phyloP scores from a whole-genome alignment of 2,329 filamentous ascomycete species.

The Penicillium palitans region DNA sequence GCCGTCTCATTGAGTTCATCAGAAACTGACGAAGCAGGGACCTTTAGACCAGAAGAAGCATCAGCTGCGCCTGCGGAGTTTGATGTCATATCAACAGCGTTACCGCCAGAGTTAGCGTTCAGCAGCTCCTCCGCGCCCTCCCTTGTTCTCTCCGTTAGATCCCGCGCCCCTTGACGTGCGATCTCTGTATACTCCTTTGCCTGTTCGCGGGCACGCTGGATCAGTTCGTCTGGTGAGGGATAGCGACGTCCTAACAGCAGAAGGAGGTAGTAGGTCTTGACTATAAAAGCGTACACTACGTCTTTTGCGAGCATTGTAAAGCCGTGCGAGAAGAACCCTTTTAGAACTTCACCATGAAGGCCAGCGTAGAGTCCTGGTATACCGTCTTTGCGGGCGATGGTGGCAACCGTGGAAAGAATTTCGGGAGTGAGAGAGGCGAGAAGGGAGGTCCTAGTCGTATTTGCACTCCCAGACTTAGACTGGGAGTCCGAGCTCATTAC shows the following conservation, averaged over 20 bases:
- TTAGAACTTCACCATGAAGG: constrained; percentile 72
- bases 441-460: constrained; percentile 13
- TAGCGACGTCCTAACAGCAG: constrained; percentile 51
- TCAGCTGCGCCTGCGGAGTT: constrained; percentile 19
- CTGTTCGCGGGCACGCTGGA: constrained; percentile 41
- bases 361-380: constrained; percentile 71
- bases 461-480: constrained; percentile 28
- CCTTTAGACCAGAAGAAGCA: constrained; percentile 23
- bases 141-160: constrained; percentile 34
- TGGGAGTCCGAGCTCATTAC: constrained; percentile 39
- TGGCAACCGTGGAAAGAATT: constrained; percentile 64
- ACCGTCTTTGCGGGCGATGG: constrained; percentile 64
- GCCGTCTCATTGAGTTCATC: constrained; percentile 44
- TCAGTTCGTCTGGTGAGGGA: constrained; percentile 45
- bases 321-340: constrained; percentile 82
- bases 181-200: constrained; percentile 45
- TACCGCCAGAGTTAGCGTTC: constrained; percentile 23
- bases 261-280: constrained; percentile 69
- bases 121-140: constrained; percentile 29
- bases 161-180: constrained; percentile 41
- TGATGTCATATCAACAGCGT: constrained; percentile 36
- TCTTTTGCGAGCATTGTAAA: constrained; percentile 87
- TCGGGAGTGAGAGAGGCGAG: constrained; percentile 42
- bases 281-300: constrained; percentile 68
- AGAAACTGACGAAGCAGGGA: constrained; percentile 9